Percentiles rank a stretch among this genome's conserved stretches.
phyloP scores from a whole-genome alignment of 805 yeast species.

The Wickerhamomyces bisporus region DNA sequence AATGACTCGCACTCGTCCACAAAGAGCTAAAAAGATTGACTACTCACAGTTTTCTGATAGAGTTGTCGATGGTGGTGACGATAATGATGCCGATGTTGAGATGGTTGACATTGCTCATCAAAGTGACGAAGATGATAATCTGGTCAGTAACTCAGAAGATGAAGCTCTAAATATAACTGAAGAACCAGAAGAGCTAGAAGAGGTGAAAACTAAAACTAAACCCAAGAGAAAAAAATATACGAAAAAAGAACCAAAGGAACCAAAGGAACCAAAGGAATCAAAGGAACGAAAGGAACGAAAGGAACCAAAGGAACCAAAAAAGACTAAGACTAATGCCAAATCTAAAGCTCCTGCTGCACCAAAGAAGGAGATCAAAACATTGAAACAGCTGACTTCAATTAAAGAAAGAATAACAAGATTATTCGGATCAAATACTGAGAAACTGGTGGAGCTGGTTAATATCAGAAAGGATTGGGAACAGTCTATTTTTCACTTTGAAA shows the following conservation, averaged over 20 bases:
- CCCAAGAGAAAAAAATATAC: constrained; percentile 2
- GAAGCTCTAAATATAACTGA: constrained; percentile 10
- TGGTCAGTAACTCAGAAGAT: constrained; percentile 11
- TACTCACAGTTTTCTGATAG: too few relatives aligned
- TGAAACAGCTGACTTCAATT: constrained; percentile 30
- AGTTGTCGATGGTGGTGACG: constrained; percentile 3
- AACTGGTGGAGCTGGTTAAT: constrained; percentile 36
- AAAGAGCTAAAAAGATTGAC: too few relatives aligned
- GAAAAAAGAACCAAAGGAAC: constrained; percentile 10
- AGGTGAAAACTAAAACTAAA: constrained; percentile 4
- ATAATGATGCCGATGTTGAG: constrained; percentile 1
- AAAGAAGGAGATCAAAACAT: constrained; percentile 17
- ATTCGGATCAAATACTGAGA: constrained; percentile 46
- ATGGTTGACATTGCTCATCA: constrained; percentile 4
- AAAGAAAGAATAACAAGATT: constrained; percentile 37
- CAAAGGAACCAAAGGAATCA: constrained; percentile 3
- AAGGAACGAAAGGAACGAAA: too few relatives aligned
- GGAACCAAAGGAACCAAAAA: not conserved
- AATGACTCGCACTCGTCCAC: too few relatives aligned
- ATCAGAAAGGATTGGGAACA: constrained; percentile 48
- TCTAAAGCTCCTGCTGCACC: constrained; percentile 8
- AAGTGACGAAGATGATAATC: constrained; percentile 4
- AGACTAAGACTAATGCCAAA: constrained; percentile 1
- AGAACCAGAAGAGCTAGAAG: constrained; percentile 5
- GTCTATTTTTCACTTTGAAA: constrained; percentile 38